Evolutionary conservation across 139 green algal species (phyloP).

Genomic region (Spirogloea muscicola): DNA sequence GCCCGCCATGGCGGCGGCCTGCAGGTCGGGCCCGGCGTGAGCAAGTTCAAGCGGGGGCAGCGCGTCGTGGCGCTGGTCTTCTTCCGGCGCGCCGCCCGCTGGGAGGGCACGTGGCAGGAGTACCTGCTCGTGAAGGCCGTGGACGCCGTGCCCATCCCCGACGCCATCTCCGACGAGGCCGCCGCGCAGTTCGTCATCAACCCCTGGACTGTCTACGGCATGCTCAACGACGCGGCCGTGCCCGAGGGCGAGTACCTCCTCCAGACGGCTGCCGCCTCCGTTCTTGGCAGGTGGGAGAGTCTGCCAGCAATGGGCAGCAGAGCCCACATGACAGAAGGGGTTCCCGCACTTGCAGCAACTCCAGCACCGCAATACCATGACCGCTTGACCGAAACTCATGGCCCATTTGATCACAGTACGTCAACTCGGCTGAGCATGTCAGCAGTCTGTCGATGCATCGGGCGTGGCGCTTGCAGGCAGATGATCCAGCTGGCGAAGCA

Average conservation of each 20-base stretch:
- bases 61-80: slow-evolving; percentile 7
- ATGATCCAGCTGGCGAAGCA: slow-evolving; percentile 12
- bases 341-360: no score
- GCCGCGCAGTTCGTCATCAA: slow-evolving; percentile 40
- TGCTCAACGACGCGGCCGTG: slow-evolving; percentile 9
- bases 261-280: slow-evolving; percentile 11
- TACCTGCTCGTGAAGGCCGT: slow-evolving; percentile 5
- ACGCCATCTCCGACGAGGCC: slow-evolving; percentile 8
- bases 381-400: no score
- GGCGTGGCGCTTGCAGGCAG: no score
- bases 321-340: no score
- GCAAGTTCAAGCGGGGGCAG: background rate
- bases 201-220: slow-evolving; percentile 28
- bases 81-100: background rate
- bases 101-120: slow-evolving; percentile 26
- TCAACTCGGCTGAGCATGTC: no score
- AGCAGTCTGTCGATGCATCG: no score
- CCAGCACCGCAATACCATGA: no score
- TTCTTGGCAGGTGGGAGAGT: slow-evolving; percentile 16
- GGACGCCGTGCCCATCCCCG: slow-evolving; percentile 8
- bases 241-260: slow-evolving; percentile 23
- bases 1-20: no score
- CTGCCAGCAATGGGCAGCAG: no score
- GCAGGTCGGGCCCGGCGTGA: background rate
- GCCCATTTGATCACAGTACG: no score